These are phyloP conservation scores for Talaromyces wortmannii DNA, from an alignment of 495 filamentous ascomycete species.

Conservation along the genomic window DNA sequence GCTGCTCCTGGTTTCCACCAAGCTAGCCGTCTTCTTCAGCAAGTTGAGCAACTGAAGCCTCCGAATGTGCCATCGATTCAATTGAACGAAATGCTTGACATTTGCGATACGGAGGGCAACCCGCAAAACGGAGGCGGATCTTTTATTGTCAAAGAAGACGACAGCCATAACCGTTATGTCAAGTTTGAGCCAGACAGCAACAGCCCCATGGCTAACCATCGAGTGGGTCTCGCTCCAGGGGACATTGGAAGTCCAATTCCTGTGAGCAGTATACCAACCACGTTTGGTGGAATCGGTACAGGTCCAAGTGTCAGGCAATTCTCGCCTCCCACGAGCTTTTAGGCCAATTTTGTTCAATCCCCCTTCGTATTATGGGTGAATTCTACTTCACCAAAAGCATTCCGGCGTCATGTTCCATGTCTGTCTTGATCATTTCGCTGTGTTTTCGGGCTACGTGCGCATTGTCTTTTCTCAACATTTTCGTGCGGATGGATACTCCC, in stretches of 20 bases:
- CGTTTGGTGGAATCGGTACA: slow-evolving; percentile 31
- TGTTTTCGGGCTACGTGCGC: neutral
- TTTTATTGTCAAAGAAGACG: slow-evolving; percentile 58
- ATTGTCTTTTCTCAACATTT: neutral
- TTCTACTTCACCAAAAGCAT: neutral
- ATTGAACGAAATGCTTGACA: slow-evolving; percentile 72
- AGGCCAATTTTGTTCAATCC: slow-evolving; percentile 10
- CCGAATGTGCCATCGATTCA: slow-evolving; percentile 50
- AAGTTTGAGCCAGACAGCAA: slow-evolving; percentile 53
- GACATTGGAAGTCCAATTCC: slow-evolving; percentile 46
- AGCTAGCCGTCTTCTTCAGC: slow-evolving; percentile 55
- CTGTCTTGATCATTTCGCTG: neutral
- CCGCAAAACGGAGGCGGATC: slow-evolving; percentile 80
- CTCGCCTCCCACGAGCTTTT: slow-evolving; percentile 32
- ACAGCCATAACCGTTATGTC: slow-evolving; percentile 44
- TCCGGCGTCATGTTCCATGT: slow-evolving; percentile 1
- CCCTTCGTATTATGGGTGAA: neutral
- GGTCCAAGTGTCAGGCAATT: slow-evolving; percentile 33
- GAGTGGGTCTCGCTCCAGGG: slow-evolving; percentile 36
- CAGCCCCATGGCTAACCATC: slow-evolving; percentile 28
- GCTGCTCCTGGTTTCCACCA: slow-evolving; percentile 52
- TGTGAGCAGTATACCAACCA: slow-evolving; percentile 30
- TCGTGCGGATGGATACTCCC: neutral
- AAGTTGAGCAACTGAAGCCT: slow-evolving; percentile 55
- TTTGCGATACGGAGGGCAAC: slow-evolving; percentile 89